phyloP scores from a whole-genome alignment of 164 flowering plant species.

The Chimonanthus salicifolius region DNA sequence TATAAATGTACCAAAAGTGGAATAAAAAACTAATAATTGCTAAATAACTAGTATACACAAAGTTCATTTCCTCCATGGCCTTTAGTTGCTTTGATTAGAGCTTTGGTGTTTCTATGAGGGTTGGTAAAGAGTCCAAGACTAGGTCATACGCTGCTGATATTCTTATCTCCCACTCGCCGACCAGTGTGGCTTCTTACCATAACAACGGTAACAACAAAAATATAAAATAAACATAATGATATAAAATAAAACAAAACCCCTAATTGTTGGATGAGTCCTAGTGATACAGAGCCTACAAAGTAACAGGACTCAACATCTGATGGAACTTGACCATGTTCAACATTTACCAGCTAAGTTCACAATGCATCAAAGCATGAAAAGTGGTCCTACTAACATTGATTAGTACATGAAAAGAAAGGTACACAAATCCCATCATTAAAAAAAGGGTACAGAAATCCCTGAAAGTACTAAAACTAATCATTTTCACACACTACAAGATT shows the following conservation, averaged over 20 bases:
- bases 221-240: no score
- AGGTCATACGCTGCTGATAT: no score
- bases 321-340: not conserved
- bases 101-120: no score
- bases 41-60: no score
- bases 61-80: no score
- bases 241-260: no score
- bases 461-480: not conserved
- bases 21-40: no score
- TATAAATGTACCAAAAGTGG: no score
- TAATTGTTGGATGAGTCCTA: not conserved
- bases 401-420: not conserved
- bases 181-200: no score
- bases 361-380: not conserved
- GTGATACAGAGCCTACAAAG: not conserved
- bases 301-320: not conserved
- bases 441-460: not conserved
- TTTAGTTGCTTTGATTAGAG: no score
- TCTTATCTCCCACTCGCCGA: no score
- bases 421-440: not conserved
- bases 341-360: not conserved
- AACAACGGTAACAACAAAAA: not conserved
- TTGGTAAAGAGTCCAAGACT: no score
- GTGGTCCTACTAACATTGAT: not conserved
- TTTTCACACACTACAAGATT: not conserved